Evolutionary conservation across 2,329 filamentous ascomycete genomes (phyloP), one percentile per base, ranked within the genome.

Genomic region (Xylaria sp.): DNA sequence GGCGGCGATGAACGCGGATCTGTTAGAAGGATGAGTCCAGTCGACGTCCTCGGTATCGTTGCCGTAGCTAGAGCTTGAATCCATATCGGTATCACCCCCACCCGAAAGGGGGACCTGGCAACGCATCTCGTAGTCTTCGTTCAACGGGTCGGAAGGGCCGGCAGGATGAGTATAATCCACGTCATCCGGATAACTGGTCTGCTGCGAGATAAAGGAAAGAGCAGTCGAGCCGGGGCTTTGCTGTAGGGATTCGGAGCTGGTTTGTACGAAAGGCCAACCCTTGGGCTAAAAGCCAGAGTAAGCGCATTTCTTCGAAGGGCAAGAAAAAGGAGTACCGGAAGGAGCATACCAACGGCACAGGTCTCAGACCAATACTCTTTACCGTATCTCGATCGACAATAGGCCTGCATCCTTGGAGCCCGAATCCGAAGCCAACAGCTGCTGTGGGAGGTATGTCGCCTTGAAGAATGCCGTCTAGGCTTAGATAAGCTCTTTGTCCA

Each of bases 371-470:
- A 16, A 82, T 68, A 4, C 73, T 68, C 48, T 63, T 71, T 22
- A 80, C 52, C 9, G 76, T 51, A 1, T 66, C 58, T 13, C 70
- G 72, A 54, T 78, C 66, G 11, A 72, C 65, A 4, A 80, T 53
- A 1, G 81, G 82, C n/a, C 80, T 69, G 6, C 66, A 63, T 21
- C 74, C 64, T 29, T 72, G 47, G 5, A 72, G 61, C 45, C 80
- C 74, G 54, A 85, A 85, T 13, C 82, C 78, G 59, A 76, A 85
- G 1, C 80, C 82, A 1, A 73, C 70, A 6, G 77, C 78, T 4
- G 76, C 78, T 4, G 75, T 78, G 4, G 80, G 73, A 1, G 76
- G 75, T 2, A 84, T 69, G 44, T 83, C 78, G 6, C 74, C 80
- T 19, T 78, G 67, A n/a, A 71, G 65, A 19, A 85, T 70, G 3